These are phyloP conservation scores for Chlamydomonas incerta DNA, from an alignment of 139 green algal species.

Conservation along the genomic window DNA sequence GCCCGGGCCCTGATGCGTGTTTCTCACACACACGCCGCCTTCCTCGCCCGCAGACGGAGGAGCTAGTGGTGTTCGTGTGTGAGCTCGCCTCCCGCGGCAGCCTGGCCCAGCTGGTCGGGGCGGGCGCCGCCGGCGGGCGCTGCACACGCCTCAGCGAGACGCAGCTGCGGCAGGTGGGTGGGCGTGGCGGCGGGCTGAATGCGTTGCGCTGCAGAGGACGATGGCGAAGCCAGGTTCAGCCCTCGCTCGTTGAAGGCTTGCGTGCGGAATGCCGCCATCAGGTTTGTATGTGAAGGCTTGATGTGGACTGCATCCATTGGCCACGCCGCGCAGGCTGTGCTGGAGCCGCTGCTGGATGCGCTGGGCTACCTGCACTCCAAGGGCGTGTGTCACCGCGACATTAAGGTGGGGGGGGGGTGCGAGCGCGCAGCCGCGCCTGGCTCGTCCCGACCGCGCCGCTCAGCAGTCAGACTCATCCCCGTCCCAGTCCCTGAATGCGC, in stretches of 20 bases:
- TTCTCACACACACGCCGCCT: too few species aligned
- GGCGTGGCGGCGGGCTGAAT: too few species aligned
- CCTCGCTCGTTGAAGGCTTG: too few species aligned
- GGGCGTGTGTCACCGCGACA: slow-evolving; percentile 23
- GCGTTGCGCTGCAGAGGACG: too few species aligned
- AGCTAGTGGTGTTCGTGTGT: slow-evolving; percentile 7
- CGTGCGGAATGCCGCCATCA: too few species aligned
- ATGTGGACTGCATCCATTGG: too few species aligned
- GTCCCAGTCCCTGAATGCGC: too few species aligned
- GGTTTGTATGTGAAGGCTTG: too few species aligned
- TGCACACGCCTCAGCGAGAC: neutral
- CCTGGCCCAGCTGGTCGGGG: neutral
- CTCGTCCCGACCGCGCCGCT: neutral
- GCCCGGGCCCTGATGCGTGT: too few species aligned
- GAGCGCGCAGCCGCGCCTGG: neutral
- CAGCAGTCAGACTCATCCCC: too few species aligned
- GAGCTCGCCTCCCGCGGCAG: neutral
- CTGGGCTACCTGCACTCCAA: slow-evolving; percentile 17
- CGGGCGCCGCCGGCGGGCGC: neutral
- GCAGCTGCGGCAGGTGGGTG: neutral
- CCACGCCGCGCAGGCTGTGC: neutral
- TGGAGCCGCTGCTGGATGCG: slow-evolving; percentile 23
- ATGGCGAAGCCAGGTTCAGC: too few species aligned
- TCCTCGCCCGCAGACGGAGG: slow-evolving; percentile 6
- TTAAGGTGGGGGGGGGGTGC: too few species aligned